Base-by-base conservation (phyloP, 2,329 filamentous ascomycete genomes). In the Huntiella abstrusa region DNA sequence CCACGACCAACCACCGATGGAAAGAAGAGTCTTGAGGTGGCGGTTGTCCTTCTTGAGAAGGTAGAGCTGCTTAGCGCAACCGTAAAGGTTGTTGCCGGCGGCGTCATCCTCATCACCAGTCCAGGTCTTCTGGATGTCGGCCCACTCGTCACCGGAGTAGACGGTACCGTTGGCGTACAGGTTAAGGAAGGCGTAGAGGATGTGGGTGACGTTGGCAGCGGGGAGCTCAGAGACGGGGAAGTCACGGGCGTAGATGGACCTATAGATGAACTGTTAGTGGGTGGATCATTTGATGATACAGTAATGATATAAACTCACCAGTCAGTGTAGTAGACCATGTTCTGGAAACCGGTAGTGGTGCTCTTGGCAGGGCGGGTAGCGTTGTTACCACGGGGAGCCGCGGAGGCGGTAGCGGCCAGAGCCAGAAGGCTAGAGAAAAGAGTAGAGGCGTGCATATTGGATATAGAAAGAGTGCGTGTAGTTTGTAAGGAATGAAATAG, bases 1-100 rank as follows among this genome's bases (percentile, higher is more conserved):
- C 61, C 83, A 91, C 0, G 82, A 86, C 81, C 81, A 92, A 28
- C 86, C 85, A 41, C 86, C 86, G 52, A 94, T 84, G 41, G 75
- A 83, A 3, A 93, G 69, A 16, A 92, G 66, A 1, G 80, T 69
- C 57, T 92, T 92, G 46, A 93, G 60, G 41, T 83, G 73, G 12
- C 84, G 77, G 59, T 93, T 79, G 48, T 68, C 60, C 59, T 87
- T 77, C 63, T 93, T 93, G 38, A 85, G 66, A 5, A 83, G 63
- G 57, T 73, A 84, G 1, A 93, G 66, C 55, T 92, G 83, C 63
- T 91, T 91, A 45, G 84, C 60, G 57, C 77, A 82, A 35, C 86
- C 86, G 53, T 88, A 91, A 41, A 80, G 73, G 57, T 92, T 91
- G 49, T 75, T 73, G 73, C 73, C 80, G 3, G 61, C 65, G 66